Base-by-base conservation (phyloP, 805 yeast species). In the Spathaspora hagerdaliae region DNA sequence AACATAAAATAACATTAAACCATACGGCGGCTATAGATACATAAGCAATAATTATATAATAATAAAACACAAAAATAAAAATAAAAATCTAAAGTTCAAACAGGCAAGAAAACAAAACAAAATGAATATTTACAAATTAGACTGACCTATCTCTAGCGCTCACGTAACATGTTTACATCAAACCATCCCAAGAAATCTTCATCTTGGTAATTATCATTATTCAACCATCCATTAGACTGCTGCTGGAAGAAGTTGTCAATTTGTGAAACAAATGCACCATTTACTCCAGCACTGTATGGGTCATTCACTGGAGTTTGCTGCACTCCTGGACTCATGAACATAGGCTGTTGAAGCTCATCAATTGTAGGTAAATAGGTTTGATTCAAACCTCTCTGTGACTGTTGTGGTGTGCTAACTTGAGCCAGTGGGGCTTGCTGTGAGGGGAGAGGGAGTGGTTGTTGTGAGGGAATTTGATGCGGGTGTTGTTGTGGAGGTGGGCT, bases 121-220 rank as follows among this genome's bases (percentile, higher is more conserved):
- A 19, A 19, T 19, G 24, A 19, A 19, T 19, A 19, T 19, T 19
- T 19, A 19, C 24, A 19, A 19, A 19, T 19, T 19, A 19, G 5
- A 19, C 24, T 19, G 24, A 19, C 24, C 24, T 19, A 19, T 19
- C 24, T 19, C 24, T 19, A 19, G 24, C 38, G 45, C 34, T 57
- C 59, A 15, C 57, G 58, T 40, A 59, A 48, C 53, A 59, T 52
- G 56, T 85, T 85, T 61, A 82, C 81, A 60, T 88, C 96, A 71
- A 91, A 86, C 96, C 96, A 91, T 10, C 97, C 97, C 39, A 91
- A 69, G 57, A 91, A 85, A 60, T 91, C 97, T 58, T 91, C 97
- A 43, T 82, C 87, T 31, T 67, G 70, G 45, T 64, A 58, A 42
- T 64, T 68, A 33, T 65, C 63, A 45, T 82, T 83, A 58, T 87